Evolutionary conservation across 1,284 basidiomycete species (phyloP).

Genomic region (Sporisorium reilianum): DNA sequence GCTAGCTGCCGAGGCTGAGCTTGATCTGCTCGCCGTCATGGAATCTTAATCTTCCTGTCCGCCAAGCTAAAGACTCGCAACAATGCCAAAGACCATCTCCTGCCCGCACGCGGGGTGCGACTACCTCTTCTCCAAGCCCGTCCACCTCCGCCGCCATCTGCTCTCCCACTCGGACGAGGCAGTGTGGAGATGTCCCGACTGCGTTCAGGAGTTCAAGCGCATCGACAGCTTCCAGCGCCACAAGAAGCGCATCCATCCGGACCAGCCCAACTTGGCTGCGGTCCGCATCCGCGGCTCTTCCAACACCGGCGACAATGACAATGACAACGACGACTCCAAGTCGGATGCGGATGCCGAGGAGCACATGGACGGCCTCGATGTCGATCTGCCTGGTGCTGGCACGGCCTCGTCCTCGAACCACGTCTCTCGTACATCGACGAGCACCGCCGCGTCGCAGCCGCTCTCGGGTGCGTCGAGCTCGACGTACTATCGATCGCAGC

Average conservation of each 20-base stretch:
- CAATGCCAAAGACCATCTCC: conserved; percentile 47
- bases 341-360: conserved; percentile 29
- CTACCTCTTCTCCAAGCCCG: conserved; percentile 46
- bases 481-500: conserved; percentile 20
- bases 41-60: not conserved
- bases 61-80: not conserved
- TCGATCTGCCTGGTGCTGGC: not conserved
- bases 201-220: conserved; percentile 47
- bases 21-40: not conserved
- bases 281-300: conserved; percentile 23
- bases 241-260: conserved; percentile 50
- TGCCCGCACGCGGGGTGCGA: conserved; percentile 47
- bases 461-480: conserved; percentile 10
- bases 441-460: not conserved
- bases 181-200: conserved; percentile 44
- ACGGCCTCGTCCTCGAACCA: not conserved
- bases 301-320: conserved; percentile 7
- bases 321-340: conserved; percentile 3
- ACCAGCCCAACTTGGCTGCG: conserved; percentile 26
- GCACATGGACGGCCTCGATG: conserved; percentile 14
- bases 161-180: conserved; percentile 47
- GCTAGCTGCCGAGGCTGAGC: conserved; percentile 1
- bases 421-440: not conserved
- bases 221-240: conserved; percentile 54
- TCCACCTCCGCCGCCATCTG: conserved; percentile 43